A percentile compares a stretch with the other conserved stretches of the same genome.
Conservation (phyloP, 2,329 filamentous ascomycete species). For the Colletotrichum sp. region DNA sequence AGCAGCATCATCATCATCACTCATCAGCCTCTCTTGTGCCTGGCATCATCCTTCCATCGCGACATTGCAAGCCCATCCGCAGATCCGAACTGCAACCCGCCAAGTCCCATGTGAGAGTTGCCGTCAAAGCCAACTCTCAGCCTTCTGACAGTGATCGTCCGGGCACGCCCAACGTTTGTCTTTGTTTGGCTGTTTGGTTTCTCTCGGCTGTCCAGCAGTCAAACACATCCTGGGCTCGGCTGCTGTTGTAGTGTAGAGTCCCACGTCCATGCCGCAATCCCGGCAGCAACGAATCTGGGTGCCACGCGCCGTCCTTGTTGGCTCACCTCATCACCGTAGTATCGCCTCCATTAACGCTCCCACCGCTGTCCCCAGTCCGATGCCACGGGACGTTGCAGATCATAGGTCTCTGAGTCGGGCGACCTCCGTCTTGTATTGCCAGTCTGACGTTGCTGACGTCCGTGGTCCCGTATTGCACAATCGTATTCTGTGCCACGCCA, state of each 20-base stretch:
- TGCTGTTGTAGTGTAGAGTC: neutral
- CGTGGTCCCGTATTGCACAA: neutral
- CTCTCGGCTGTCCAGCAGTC: neutral
- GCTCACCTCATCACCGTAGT: constrained; percentile 7
- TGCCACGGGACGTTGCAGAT: constrained; percentile 4
- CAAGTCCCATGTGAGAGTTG: neutral
- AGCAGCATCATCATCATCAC: neutral
- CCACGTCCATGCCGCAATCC: neutral
- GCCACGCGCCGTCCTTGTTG: neutral
- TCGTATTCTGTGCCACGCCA: neutral
- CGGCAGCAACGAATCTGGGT: neutral
- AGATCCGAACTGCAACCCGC: neutral
- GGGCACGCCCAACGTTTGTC: neutral
- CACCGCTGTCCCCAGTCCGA: neutral
- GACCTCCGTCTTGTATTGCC: neutral
- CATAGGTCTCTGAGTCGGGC: constrained; percentile 2
- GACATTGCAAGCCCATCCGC: neutral
- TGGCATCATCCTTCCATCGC: neutral
- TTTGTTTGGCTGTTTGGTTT: neutral
- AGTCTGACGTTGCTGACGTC: neutral
- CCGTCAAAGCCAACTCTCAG: neutral
- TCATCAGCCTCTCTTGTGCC: neutral
- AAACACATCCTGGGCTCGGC: neutral
- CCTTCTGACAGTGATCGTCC: neutral
- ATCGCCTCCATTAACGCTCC: constrained; percentile 2